Evolutionary conservation across 164 flowering plant genomes (phyloP), one percentile per base, ranked within the genome.

Genomic region (Magnolia kwangsiensis): DNA sequence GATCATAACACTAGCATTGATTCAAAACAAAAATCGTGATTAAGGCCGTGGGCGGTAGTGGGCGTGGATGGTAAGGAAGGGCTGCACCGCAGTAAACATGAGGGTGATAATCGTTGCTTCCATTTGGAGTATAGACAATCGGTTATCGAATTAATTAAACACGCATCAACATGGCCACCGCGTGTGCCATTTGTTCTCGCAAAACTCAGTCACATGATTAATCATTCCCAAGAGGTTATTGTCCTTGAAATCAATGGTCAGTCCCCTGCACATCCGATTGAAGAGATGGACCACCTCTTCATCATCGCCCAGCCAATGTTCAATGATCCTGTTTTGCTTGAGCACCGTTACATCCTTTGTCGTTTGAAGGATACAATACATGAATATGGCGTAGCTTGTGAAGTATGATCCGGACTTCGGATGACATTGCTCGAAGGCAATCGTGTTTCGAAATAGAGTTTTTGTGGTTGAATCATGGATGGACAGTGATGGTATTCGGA

Each of bases 271-370:
- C 2, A 74, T 4, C 76, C 45, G 9, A 18, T 74, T 74, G 49
- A 74, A 74, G 69, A 74, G 55, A 49, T 5, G 1, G 1, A 69
- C 69, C 23, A 64, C 69, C 8, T 74, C 70, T 23, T 74, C 37
- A 4, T 74, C 70, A 9, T 59, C 20, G 19, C 76, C 76, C 5
- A 74, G 16, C 10, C 18, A 51, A 21, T 64, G 69, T 13, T 74
- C 61, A 1, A 74, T 45, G 7, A 74, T 74, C 59, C 69, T 61
- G 10, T 49, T n/a, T 37, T 74, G 19, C 21, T 21, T 8, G 2
- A 74, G 69, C 5, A 74, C 49, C 31, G 50, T 59, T 24, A 64
- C 68, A 8, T 74, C 70, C 29, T 49, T 74, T 2, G 51, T 23
- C 3, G 76, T 27, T 27, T 27, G 1, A 27, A 27, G 1, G 1